Evolutionary conservation across 2,329 filamentous ascomycete genomes (phyloP).

Genomic region (Coniochaeta prunicola): DNA sequence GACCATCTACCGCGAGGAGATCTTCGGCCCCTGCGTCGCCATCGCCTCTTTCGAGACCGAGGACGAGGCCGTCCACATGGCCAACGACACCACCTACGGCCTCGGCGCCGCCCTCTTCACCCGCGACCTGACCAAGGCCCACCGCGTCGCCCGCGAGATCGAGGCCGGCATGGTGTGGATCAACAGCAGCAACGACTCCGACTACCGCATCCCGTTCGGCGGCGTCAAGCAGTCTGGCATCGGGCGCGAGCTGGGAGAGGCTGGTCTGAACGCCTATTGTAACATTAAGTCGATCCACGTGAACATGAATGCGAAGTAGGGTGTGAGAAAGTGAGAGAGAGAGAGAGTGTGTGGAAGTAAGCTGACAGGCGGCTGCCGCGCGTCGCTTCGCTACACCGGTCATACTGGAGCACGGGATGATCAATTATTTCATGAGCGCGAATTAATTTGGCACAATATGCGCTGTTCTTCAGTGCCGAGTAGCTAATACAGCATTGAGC

Average conservation of each 20-base stretch:
- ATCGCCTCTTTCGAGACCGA: constrained; percentile 25
- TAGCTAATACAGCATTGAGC: too few relatives aligned
- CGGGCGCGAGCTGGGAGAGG: constrained; percentile 27
- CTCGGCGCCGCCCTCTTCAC: constrained; percentile 53
- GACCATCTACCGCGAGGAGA: constrained; percentile 27
- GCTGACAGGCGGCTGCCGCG: too few relatives aligned
- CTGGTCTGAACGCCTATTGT: constrained; percentile 26
- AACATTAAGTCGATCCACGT: constrained; percentile 28
- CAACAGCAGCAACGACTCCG: constrained; percentile 33
- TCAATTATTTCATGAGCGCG: background rate
- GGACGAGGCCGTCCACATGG: constrained; percentile 26
- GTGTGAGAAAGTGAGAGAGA: too few relatives aligned
- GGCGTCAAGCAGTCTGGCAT: constrained; percentile 31
- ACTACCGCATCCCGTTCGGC: constrained; percentile 46
- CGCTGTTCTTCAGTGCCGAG: too few relatives aligned
- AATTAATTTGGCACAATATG: background rate
- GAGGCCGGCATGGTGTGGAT: constrained; percentile 48
- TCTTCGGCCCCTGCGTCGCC: constrained; percentile 27
- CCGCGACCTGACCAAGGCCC: constrained; percentile 38
- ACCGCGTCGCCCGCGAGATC: constrained; percentile 42
- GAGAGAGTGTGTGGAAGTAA: too few relatives aligned
- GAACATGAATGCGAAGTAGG: constrained; percentile 20
- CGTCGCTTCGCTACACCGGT: too few relatives aligned
- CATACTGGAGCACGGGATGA: background rate
- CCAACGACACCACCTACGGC: constrained; percentile 45